These are phyloP conservation scores for Aethionema arabicum DNA, from an alignment of 345 rosid species.

Conservation along the genomic window DNA sequence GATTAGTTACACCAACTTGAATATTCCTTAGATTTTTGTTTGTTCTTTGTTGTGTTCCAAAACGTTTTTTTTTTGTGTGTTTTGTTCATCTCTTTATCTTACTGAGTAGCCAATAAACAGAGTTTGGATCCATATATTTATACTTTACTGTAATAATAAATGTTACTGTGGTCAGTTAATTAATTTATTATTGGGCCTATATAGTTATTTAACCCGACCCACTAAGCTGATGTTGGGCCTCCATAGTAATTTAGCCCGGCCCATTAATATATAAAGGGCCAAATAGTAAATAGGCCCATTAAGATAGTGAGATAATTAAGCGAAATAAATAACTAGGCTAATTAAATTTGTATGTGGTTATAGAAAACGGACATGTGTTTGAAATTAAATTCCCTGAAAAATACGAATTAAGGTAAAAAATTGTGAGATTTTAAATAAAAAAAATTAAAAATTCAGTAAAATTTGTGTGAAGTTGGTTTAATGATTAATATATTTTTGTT, in stretches of 20 bases:
- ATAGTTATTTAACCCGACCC: not conserved
- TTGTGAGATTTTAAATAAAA: not conserved
- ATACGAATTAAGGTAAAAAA: slow-evolving; percentile 2
- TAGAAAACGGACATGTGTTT: not conserved
- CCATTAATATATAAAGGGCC: not conserved
- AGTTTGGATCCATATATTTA: not conserved
- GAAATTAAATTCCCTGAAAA: not conserved
- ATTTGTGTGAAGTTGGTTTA: slow-evolving; percentile 4
- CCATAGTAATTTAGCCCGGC: not conserved
- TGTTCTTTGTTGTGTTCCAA: slow-evolving; percentile 23
- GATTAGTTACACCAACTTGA: slow-evolving; percentile 60
- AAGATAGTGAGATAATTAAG: slow-evolving; percentile 4
- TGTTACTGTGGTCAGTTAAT: not conserved
- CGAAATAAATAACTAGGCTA: slow-evolving; percentile 1
- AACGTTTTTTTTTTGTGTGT: slow-evolving; percentile 14
- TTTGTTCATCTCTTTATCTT: slow-evolving; percentile 3
- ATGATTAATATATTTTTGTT: not conserved
- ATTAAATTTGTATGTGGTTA: not conserved
- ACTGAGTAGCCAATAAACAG: slow-evolving; percentile 6
- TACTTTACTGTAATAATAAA: not conserved
- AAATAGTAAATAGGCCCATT: too few relatives aligned
- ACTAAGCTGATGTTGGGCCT: not conserved
- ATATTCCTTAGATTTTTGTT: not conserved
- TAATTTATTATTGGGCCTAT: too few relatives aligned
- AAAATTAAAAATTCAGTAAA: too few relatives aligned